A percentile compares a stretch with the other conserved stretches of the same genome.
phyloP scores from a whole-genome alignment of 2,329 filamentous ascomycete species.

The Alternaria sp. region DNA sequence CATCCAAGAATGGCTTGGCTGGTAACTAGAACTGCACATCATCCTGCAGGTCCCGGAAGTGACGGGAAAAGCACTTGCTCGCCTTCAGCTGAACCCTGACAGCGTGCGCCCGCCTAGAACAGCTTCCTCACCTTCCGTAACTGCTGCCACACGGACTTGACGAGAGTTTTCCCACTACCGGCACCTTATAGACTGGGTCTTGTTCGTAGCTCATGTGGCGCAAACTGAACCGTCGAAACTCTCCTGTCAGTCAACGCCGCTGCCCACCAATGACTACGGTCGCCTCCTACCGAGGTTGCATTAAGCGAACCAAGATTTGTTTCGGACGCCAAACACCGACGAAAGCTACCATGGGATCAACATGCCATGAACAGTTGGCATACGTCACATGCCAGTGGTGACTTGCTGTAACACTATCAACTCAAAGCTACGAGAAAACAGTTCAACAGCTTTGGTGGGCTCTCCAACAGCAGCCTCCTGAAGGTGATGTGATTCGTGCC shows the following conservation, averaged over 20 bases:
- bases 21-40: background rate
- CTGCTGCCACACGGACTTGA: background rate
- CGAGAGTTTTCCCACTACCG: background rate
- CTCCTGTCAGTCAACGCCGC: constrained; percentile 2
- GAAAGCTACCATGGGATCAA: constrained; percentile 11
- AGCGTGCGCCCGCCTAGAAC: background rate
- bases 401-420: background rate
- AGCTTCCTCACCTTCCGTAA: background rate
- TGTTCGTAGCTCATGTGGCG: background rate
- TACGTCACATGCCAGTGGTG: background rate
- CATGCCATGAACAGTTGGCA: background rate
- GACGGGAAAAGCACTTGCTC: background rate
- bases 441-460: background rate
- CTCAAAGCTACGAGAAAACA: background rate
- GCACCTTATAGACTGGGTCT: background rate
- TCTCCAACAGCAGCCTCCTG: background rate
- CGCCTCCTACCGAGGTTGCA: background rate
- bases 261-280: background rate
- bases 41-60: background rate
- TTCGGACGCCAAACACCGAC: constrained; percentile 14
- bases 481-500: background rate
- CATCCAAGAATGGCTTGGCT: background rate
- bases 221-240: background rate
- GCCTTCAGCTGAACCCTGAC: background rate
- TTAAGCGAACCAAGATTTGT: constrained; percentile 5